Conservation (phyloP, 106 monocot genomes). For the Phalaenopsis aphrodite region DNA sequence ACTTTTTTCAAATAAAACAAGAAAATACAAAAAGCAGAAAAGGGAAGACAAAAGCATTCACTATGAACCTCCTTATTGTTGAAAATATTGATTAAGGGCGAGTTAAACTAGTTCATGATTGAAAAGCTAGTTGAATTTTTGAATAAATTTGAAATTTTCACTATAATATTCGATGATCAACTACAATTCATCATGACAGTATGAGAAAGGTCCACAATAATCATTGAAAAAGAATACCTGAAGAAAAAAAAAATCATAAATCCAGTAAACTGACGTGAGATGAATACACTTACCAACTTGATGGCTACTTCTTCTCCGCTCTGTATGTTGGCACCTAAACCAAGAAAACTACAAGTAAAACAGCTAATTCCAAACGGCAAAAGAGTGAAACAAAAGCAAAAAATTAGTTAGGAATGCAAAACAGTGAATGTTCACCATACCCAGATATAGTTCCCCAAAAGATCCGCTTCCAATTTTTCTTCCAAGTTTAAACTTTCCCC, state of each 20-base stretch:
- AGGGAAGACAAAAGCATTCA: background rate
- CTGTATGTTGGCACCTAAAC: conserved; percentile 74
- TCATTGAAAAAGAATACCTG: background rate
- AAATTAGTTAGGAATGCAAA: no score
- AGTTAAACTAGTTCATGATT: background rate
- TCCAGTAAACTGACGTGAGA: background rate
- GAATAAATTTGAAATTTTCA: background rate
- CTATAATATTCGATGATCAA: background rate
- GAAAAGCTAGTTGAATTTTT: background rate
- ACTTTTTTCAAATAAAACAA: background rate
- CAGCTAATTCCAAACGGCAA: background rate
- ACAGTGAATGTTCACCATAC: conserved; percentile 17
- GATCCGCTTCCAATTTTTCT: conserved; percentile 84
- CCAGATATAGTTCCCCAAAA: conserved; percentile 63
- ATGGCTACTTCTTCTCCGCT: conserved; percentile 82
- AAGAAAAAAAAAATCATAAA: background rate
- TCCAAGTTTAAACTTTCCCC: conserved; percentile 68
- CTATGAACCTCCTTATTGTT: background rate
- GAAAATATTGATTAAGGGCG: background rate
- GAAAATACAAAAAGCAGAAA: background rate
- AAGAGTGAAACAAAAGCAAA: background rate
- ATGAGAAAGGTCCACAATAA: background rate
- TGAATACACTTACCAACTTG: conserved; percentile 54
- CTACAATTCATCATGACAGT: background rate
- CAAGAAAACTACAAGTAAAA: conserved; percentile 18